phyloP scores from a whole-genome alignment of 805 yeast species.

The Cyberlindnera maclurae region DNA sequence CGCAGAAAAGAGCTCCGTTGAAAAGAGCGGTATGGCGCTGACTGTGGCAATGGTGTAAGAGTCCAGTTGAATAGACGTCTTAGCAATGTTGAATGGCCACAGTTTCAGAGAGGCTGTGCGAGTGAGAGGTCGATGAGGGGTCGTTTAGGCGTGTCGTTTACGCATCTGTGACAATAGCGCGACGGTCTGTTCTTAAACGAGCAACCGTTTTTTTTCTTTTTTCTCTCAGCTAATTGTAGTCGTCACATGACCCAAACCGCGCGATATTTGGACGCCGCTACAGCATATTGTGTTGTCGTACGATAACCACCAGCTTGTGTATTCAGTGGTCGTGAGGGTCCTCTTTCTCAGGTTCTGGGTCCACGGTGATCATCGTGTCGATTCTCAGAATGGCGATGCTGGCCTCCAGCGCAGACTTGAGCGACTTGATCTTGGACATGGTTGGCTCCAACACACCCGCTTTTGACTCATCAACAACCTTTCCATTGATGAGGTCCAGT shows the following conservation, averaged over 20 bases:
- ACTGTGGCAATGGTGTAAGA: background rate
- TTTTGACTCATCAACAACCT: slow-evolving; percentile 75
- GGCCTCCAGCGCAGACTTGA: slow-evolving; percentile 95
- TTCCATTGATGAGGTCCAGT: slow-evolving; percentile 84
- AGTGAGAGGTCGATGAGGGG: background rate
- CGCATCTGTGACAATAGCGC: no score
- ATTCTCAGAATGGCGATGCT: slow-evolving; percentile 95
- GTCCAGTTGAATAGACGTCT: slow-evolving; percentile 16
- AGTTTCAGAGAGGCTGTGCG: background rate
- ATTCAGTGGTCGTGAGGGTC: slow-evolving; percentile 58
- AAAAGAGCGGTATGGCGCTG: background rate
- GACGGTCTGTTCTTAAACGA: no score
- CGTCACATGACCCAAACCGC: no score
- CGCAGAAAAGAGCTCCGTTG: no score
- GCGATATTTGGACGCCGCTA: no score
- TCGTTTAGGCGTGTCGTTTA: background rate
- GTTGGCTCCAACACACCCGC: slow-evolving; percentile 96
- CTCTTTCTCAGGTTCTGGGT: slow-evolving; percentile 90
- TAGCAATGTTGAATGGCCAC: background rate
- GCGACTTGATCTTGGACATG: slow-evolving; percentile 81
- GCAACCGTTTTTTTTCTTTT: no score
- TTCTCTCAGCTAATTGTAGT: no score
- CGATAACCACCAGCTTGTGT: no score
- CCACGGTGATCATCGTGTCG: slow-evolving; percentile 96
- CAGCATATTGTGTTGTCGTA: no score